Base-by-base conservation (phyloP, 2,329 filamentous ascomycete genomes). In the Tympanopsis confertula region DNA sequence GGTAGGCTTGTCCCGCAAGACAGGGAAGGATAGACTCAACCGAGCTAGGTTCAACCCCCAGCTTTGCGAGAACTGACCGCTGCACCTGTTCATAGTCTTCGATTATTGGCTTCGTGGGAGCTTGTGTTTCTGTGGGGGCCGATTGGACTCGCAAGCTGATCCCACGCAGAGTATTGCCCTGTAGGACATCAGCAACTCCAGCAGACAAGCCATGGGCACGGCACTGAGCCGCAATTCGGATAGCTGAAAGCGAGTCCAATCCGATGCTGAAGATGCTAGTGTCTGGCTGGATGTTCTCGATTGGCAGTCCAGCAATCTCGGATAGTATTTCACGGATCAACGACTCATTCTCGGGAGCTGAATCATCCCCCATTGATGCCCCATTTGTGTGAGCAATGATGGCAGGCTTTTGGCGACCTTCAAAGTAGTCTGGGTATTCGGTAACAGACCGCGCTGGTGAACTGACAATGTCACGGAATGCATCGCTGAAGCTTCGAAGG, bases 201-300 rank as follows among this genome's bases (percentile, higher is more conserved):
- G 45, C 43, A 20, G 43, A 48, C n/a, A 52, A 35, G 1, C 52
- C 52, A 26, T 48, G 46, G 0, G 45, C 40, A 15, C 53, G 49
- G 38, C 50, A 51, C 3, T 42, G 26, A 1, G 53, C 44, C 10
- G 53, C 52, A 22, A 55, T 48, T 4, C 50, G 42, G 28, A 56
- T 56, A 2, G 53, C 53, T 0, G 52, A 47, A 20, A 56, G 42
- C 1, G 53, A 56, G 39, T 56, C 53, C 19, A 56, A 39, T 3
- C 53, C 53, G 13, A 56, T 45, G 20, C 42, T 50, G 42, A 51
- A 55, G 20, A 56, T 54, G 42, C 49, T 55, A 1, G 50, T 51
- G 26, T 13, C 38, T 3, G 50, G 44, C 7, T 41, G 43, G n/a
- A 53, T 50, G 4, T 41, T 41, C 4, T 47, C 45, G 3, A 39